These are phyloP conservation scores for Phytophthora pseudosyringae DNA, from an alignment of 352 stramenopile species.

Conservation along the genomic window DNA sequence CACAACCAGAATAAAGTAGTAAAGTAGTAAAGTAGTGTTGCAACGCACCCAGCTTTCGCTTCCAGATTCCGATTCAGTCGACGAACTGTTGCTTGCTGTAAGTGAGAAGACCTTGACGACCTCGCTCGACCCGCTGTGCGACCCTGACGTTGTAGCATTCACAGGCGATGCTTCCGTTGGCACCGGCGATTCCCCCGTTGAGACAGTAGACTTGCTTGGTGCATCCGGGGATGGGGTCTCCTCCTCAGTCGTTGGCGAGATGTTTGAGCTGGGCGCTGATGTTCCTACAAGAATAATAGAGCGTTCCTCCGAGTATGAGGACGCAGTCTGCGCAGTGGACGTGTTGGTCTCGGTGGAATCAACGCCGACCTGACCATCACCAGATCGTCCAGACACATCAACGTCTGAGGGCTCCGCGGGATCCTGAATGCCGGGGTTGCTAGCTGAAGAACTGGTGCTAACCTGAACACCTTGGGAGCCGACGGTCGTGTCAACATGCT, in stretches of 20 bases:
- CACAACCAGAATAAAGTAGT: background rate
- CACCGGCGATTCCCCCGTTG: constrained; percentile 11
- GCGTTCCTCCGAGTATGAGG: constrained; percentile 21
- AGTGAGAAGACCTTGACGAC: constrained; percentile 36
- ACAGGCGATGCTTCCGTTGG: constrained; percentile 26
- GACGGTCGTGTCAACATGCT: background rate
- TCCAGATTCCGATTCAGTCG: constrained; percentile 25
- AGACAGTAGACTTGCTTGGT: constrained; percentile 13
- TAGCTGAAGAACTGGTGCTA: constrained; percentile 3
- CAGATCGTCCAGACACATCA: constrained; percentile 4
- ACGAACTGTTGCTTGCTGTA: constrained; percentile 33
- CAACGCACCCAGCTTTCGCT: constrained; percentile 29
- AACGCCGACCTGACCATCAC: constrained; percentile 1
- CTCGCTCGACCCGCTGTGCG: constrained; percentile 15
- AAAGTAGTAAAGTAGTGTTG: background rate
- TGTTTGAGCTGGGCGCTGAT: constrained; percentile 10
- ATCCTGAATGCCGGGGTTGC: constrained; percentile 1
- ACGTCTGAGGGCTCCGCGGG: constrained; percentile 4
- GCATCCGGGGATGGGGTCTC: constrained; percentile 6
- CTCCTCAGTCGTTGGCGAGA: constrained; percentile 1
- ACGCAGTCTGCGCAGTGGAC: constrained; percentile 3
- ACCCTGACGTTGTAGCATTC: constrained; percentile 15
- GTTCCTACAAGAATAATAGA: constrained; percentile 3
- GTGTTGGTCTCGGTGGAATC: constrained; percentile 14
- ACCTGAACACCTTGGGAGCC: background rate